Conservation (phyloP, 2,329 filamentous ascomycete genomes). For the Arachnomyces sp. region DNA sequence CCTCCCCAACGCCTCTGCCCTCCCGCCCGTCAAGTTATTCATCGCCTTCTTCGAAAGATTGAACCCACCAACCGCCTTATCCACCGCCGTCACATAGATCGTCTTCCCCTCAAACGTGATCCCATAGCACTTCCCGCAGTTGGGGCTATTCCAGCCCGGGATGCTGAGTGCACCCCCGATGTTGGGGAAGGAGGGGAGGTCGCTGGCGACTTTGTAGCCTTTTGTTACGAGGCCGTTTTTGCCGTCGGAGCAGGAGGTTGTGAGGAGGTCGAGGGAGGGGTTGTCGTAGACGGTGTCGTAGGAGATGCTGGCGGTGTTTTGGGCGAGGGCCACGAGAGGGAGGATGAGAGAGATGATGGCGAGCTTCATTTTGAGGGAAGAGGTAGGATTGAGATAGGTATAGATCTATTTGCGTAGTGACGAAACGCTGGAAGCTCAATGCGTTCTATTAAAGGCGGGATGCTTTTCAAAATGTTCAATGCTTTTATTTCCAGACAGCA, state of each 20-base stretch:
- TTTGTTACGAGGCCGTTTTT: constrained; percentile 24
- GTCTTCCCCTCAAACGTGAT: constrained; percentile 38
- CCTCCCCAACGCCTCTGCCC: constrained; percentile 38
- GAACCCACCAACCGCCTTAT: constrained; percentile 37
- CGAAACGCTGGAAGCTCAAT: no score
- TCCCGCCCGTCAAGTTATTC: constrained; percentile 40
- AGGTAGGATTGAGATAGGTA: no score
- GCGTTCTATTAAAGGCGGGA: no score
- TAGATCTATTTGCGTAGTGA: no score
- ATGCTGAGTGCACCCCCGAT: constrained; percentile 44
- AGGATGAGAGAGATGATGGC: constrained; percentile 16
- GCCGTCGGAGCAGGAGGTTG: constrained; percentile 39
- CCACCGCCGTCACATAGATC: constrained; percentile 44
- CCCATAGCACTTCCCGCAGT: constrained; percentile 47
- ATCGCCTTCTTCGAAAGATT: constrained; percentile 43
- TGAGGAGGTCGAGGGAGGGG: constrained; percentile 43
- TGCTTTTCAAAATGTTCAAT: no score
- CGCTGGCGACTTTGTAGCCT: constrained; percentile 34
- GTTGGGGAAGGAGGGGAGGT: constrained; percentile 39
- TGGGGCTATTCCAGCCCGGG: constrained; percentile 36
- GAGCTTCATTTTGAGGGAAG: constrained; percentile 11
- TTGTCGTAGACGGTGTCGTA: constrained; percentile 68
- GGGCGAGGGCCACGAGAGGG: constrained; percentile 11
- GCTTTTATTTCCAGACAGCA: no score
- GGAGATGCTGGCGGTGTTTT: constrained; percentile 55